Base-by-base conservation (phyloP, 2,329 filamentous ascomycete genomes). In the Penicillium sp. region DNA sequence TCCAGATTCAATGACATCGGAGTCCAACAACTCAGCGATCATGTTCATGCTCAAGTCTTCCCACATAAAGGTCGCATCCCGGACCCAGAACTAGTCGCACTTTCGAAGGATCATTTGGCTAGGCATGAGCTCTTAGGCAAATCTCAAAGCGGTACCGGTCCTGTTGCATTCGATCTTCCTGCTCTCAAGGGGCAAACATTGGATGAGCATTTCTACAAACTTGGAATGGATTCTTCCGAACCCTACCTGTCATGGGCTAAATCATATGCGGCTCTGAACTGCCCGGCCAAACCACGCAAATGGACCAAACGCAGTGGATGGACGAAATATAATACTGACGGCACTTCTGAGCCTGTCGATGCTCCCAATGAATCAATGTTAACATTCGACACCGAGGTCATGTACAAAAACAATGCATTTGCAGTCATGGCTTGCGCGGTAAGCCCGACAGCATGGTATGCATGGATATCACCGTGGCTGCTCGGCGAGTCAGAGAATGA, bases 371-470 rank as follows among this genome's bases (percentile, higher is more conserved):
- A 93, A 64, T 72, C 79, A 3, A 84, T 91, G 77, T 74, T 97
- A 48, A 90, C 86, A 33, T 98, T 98, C 61, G 93, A 98, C 69
- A 95, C 90, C 1, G 93, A 98, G 69, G 90, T 96, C 41, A 84
- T 98, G 84, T 98, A 85, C 80, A 95, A 94, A 66, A 82, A 93
- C 64, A 91, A 84, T 57, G 84, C 86, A 0, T 98, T 88, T 68
- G 89, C 94, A 0, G 88, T 95, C 50, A 97, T 98, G 88, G 93
- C 94, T 21, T 97, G 91, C 65, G 93, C 94, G 13, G 87, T 84
- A 17, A 89, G 89, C 58, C 84, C 88, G 0, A 90, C 83, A 3
- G 84, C 89, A 28, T 98, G 94, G 94, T 98, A 98, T 72, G 88
- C 85, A 0, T 98, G 93, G 93, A 70, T 98, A 46, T 98, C 93